phyloP scores from a whole-genome alignment of 1,284 basidiomycete genomes.

The Trametes hirsuta region DNA sequence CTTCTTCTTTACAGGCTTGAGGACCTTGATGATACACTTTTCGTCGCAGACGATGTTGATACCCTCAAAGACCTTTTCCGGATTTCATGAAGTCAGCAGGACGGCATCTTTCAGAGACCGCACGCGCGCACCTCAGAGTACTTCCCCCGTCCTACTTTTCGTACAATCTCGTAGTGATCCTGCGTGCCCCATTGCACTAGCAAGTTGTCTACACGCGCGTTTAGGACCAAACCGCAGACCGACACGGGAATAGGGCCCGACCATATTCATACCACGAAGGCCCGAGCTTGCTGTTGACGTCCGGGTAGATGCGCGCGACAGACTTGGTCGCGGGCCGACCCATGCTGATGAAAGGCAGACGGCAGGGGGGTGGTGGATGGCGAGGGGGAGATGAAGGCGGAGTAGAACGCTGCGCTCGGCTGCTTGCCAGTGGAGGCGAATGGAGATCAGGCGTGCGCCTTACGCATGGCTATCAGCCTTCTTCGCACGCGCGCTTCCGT shows the following conservation, averaged over 20 bases:
- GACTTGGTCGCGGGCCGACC: conserved; percentile 69
- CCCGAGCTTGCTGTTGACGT: conserved; percentile 74
- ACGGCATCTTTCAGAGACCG: conserved; percentile 11
- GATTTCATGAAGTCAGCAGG: background rate
- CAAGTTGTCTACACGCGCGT: conserved; percentile 69
- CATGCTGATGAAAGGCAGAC: conserved; percentile 41
- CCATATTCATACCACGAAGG: conserved; percentile 85
- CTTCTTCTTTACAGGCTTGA: conserved; percentile 99
- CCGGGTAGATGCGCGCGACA: conserved; percentile 74
- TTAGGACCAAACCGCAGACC: conserved; percentile 28
- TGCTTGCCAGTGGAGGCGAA: conserved; percentile 5
- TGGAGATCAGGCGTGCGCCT: conserved; percentile 24
- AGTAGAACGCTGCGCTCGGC: conserved; percentile 3
- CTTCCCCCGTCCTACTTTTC: conserved; percentile 96
- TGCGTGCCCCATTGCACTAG: conserved; percentile 95
- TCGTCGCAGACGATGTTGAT: conserved; percentile 92
- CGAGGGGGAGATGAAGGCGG: conserved; percentile 16
- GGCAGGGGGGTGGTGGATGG: conserved; percentile 7
- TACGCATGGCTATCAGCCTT: conserved; percentile 20
- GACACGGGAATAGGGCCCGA: conserved; percentile 37
- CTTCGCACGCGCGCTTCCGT: conserved; percentile 6
- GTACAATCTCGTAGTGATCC: conserved; percentile 98
- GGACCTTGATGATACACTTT: conserved; percentile 98
- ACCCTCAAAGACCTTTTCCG: conserved; percentile 91
- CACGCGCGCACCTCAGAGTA: conserved; percentile 83